phyloP scores from a whole-genome alignment of 192 early-diverging fungal species.

The Podila minutissima region DNA sequence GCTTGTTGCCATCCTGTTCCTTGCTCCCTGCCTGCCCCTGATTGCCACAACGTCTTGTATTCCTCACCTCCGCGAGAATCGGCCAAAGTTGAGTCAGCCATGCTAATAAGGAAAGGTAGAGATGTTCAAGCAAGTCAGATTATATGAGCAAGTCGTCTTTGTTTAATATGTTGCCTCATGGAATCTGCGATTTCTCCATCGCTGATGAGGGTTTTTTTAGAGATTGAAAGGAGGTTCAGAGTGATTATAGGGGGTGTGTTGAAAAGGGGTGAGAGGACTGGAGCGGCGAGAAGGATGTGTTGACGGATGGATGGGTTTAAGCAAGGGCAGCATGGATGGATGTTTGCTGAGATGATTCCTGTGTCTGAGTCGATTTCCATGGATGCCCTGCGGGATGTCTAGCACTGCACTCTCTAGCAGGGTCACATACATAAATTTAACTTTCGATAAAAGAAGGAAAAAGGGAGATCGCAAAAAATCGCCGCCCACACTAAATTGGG shows the following conservation, averaged over 20 bases:
- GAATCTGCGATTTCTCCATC: too few species aligned
- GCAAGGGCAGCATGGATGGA: neutral
- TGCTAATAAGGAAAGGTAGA: neutral
- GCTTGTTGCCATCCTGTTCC: neutral
- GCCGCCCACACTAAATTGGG: neutral
- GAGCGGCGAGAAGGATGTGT: neutral
- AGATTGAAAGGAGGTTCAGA: neutral
- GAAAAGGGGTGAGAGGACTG: slow-evolving; percentile 1
- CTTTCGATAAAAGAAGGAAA: slow-evolving; percentile 7
- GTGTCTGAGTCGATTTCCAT: neutral
- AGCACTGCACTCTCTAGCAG: neutral
- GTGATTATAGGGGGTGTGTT: neutral
- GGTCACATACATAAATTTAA: slow-evolving; percentile 5
- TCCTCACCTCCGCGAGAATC: slow-evolving; percentile 4
- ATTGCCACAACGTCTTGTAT: neutral
- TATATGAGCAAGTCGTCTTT: too few species aligned
- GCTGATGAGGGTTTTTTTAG: too few species aligned
- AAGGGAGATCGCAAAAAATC: slow-evolving; percentile 4
- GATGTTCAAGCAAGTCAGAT: neutral
- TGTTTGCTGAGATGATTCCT: neutral
- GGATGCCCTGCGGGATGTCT: neutral
- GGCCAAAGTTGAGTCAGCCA: slow-evolving; percentile 6
- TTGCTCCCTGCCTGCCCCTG: neutral
- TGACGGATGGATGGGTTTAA: neutral
- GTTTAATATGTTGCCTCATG: too few species aligned